Percentiles rank a stretch among this genome's conserved stretches.
phyloP scores from a whole-genome alignment of 208 protist genomes.

The Trypanosoma mega region DNA sequence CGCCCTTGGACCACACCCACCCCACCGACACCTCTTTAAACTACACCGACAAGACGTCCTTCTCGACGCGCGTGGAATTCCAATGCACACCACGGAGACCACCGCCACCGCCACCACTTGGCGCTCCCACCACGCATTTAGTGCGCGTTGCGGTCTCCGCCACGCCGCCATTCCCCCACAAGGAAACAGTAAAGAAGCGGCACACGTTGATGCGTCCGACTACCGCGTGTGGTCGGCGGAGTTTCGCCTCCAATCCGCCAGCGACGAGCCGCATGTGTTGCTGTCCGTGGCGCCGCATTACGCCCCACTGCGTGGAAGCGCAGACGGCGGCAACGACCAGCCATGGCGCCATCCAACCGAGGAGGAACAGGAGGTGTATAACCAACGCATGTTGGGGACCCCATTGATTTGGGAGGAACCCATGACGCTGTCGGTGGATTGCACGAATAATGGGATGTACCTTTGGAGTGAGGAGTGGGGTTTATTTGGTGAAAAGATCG shows the following conservation, averaged over 20 bases:
- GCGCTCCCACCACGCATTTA: slow-evolving; percentile 77
- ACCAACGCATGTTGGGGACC: slow-evolving; percentile 64
- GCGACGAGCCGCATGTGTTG: slow-evolving; percentile 55
- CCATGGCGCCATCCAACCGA: slow-evolving; percentile 4
- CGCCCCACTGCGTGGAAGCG: slow-evolving; percentile 26
- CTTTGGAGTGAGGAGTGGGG: slow-evolving; percentile 78
- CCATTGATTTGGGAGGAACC: slow-evolving; percentile 84
- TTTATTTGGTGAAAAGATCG: slow-evolving; percentile 43
- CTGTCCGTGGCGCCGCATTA: slow-evolving; percentile 73
- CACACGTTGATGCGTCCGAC: not conserved
- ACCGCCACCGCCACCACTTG: slow-evolving; percentile 36
- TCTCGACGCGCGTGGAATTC: slow-evolving; percentile 16
- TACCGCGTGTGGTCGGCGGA: slow-evolving; percentile 51
- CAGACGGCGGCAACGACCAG: not conserved
- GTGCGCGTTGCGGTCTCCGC: slow-evolving; percentile 47
- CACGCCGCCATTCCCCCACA: too few relatives aligned
- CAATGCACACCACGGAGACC: slow-evolving; percentile 22
- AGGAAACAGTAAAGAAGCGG: not conserved
- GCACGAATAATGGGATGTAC: slow-evolving; percentile 43
- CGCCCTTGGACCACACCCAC: not conserved
- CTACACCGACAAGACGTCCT: not conserved
- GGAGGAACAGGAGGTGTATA: slow-evolving; percentile 52
- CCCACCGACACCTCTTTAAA: slow-evolving; percentile 9
- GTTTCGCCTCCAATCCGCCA: slow-evolving; percentile 36
- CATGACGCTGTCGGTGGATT: slow-evolving; percentile 63